Percentiles rank a stretch among this genome's conserved stretches.
phyloP scores from a whole-genome alignment of 345 rosid genomes.

The Pelargonium nanum region DNA sequence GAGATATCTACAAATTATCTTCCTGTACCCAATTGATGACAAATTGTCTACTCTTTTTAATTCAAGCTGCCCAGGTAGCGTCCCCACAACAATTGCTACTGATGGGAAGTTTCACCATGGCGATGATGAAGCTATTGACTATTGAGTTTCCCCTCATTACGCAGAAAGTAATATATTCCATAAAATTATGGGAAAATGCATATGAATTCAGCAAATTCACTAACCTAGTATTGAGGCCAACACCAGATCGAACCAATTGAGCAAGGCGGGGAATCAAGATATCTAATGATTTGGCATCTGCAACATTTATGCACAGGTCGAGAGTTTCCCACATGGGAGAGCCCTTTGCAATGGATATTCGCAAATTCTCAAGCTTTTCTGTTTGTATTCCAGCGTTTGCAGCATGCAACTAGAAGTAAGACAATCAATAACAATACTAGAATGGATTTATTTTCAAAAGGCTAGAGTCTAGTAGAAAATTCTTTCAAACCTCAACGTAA shows the following conservation, averaged over 20 bases:
- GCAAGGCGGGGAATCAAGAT: constrained; percentile 72
- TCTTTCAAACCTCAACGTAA: constrained; percentile 71
- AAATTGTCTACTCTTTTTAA: too few species aligned
- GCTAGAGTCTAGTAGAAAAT: constrained; percentile 9
- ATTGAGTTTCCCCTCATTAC: too few species aligned
- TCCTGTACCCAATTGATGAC: too few species aligned
- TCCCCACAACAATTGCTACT: too few species aligned
- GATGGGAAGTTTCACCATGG: too few species aligned
- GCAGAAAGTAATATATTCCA: too few species aligned
- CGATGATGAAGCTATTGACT: too few species aligned
- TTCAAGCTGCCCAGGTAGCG: too few species aligned
- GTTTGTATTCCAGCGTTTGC: constrained; percentile 84
- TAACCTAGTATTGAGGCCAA: constrained; percentile 96
- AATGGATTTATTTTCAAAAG: constrained; percentile 1
- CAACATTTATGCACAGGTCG: constrained; percentile 76
- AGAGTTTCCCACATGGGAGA: constrained; percentile 99
- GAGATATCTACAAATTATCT: too few species aligned
- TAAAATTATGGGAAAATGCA: too few species aligned
- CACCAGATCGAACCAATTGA: constrained; percentile 78
- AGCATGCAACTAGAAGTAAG: constrained; percentile 77
- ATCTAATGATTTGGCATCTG: constrained; percentile 60
- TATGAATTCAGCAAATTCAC: constrained; percentile 8
- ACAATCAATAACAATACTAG: constrained; percentile 8
- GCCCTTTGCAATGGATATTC: constrained; percentile 86
- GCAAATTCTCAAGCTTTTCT: constrained; percentile 86